Conservation (phyloP, 768 basidiomycete genomes). For the Tulasnella sp. region DNA sequence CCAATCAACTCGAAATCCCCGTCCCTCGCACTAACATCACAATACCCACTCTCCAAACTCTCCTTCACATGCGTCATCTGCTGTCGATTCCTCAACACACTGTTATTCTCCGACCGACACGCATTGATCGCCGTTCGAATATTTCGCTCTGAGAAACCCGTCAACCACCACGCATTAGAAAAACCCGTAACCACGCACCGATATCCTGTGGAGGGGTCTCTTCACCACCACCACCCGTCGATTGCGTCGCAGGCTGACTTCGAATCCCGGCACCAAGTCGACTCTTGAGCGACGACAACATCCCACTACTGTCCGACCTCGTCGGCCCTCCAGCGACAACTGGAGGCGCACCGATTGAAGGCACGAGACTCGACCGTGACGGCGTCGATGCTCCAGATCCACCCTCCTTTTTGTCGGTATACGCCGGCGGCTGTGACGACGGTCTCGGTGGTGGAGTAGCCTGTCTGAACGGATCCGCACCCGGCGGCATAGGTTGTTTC, state of each 20-base stretch:
- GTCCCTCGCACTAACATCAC: slow-evolving; percentile 56
- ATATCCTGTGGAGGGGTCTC: slow-evolving; percentile 36
- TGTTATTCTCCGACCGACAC: slow-evolving; percentile 54
- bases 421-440: not conserved
- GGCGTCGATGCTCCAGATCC: not conserved
- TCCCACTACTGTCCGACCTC: not conserved
- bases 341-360: not conserved
- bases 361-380: not conserved
- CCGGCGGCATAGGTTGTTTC: slow-evolving; percentile 9
- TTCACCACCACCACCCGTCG: slow-evolving; percentile 15
- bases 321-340: not conserved
- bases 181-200: slow-evolving; percentile 25
- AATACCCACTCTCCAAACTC: slow-evolving; percentile 68
- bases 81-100: slow-evolving; percentile 49
- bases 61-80: slow-evolving; percentile 63
- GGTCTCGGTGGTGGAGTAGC: not conserved
- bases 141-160: slow-evolving; percentile 20
- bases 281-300: slow-evolving; percentile 2
- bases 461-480: slow-evolving; percentile 10
- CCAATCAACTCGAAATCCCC: slow-evolving; percentile 53
- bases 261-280: not conserved
- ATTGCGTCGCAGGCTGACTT: not conserved
- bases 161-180: not conserved
- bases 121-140: slow-evolving; percentile 43
- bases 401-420: not conserved